These are phyloP conservation scores for Stagonosporopsis cucurbitacearum DNA, from an alignment of 2,329 filamentous ascomycete genomes.

Conservation along the genomic window DNA sequence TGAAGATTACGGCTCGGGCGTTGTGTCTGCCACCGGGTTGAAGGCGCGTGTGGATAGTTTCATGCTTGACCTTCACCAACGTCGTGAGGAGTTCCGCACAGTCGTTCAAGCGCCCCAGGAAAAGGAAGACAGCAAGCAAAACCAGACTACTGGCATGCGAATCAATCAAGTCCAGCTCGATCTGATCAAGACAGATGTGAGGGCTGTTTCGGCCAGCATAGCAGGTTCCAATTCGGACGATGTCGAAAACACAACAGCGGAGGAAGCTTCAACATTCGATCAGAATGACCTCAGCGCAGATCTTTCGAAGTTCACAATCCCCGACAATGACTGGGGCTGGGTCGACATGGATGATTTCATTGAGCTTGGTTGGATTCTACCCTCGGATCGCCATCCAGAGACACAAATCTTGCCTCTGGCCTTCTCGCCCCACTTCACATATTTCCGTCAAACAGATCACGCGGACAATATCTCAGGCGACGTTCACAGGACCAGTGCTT, in stretches of 20 bases:
- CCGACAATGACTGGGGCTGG: slow-evolving; percentile 94
- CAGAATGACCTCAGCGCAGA: slow-evolving; percentile 59
- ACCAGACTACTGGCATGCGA: slow-evolving; percentile 88
- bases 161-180: slow-evolving; percentile 95
- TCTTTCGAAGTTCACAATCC: slow-evolving; percentile 90
- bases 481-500: slow-evolving; percentile 81
- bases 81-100: slow-evolving; percentile 88
- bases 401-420: slow-evolving; percentile 93
- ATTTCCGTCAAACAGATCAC: slow-evolving; percentile 96
- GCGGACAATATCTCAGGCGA: slow-evolving; percentile 80
- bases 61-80: slow-evolving; percentile 94
- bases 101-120: slow-evolving; percentile 71
- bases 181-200: slow-evolving; percentile 86
- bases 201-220: slow-evolving; percentile 91
- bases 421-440: slow-evolving; percentile 93
- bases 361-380: slow-evolving; percentile 94
- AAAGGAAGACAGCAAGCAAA: slow-evolving; percentile 68
- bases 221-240: slow-evolving; percentile 79
- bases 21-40: slow-evolving; percentile 91
- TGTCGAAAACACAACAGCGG: slow-evolving; percentile 70
- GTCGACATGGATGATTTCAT: slow-evolving; percentile 99
- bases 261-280: slow-evolving; percentile 63
- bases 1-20: slow-evolving; percentile 79
- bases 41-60: slow-evolving; percentile 97
- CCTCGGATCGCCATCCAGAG: slow-evolving; percentile 86